Evolutionary conservation across 192 early-diverging fungal species (phyloP), one percentile per base, ranked within the genome.

Genomic region (Spizellomyces punctatus): DNA sequence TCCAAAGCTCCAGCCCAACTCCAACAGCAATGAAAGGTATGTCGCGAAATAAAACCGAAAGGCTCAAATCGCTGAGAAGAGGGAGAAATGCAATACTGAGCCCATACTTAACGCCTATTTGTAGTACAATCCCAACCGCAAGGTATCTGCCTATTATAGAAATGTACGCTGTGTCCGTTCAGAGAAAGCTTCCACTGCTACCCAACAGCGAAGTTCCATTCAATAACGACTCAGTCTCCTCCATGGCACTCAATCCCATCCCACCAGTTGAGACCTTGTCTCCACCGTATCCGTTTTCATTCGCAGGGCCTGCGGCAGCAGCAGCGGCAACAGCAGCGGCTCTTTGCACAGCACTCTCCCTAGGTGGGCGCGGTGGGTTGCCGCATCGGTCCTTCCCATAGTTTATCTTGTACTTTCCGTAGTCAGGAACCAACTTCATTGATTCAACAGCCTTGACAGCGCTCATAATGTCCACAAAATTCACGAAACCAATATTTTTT

Each of bases 341-440:
- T 10, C 73, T 56, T 49, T 67, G 66, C 19, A 66, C 73, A 4
- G 73, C 73, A 55, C 42, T 67, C 43, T 75, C 73, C 44, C 77
- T n/a, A 9, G 77, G 72, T 45, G 83, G 82, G 10, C 90, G 76
- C 6, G 90, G 87, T 16, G 90, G 83, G 58, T 93, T 91, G 36
- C 89, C 93, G 76, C 93, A 96, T 7, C 94, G 89, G 76, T 96
- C 94, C 69, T 94, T 94, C n/a, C 94, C 93, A 79, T 82, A 96
- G 65, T 86, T 89, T 75, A 96, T 82, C 48, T 85, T 77, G 65
- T 83, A 83, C 17, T 46, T 50, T 3, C 68, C 52, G 66, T 81
- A 79, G 42, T 85, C 88, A 27, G 88, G 84, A 55, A 89, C 83
- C 10, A 57, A 42, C 45, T 83, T 81, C 47, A 91, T 88, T 7